Base-by-base conservation (phyloP, 1,284 basidiomycete species). In the Sphagnurus paluster region DNA sequence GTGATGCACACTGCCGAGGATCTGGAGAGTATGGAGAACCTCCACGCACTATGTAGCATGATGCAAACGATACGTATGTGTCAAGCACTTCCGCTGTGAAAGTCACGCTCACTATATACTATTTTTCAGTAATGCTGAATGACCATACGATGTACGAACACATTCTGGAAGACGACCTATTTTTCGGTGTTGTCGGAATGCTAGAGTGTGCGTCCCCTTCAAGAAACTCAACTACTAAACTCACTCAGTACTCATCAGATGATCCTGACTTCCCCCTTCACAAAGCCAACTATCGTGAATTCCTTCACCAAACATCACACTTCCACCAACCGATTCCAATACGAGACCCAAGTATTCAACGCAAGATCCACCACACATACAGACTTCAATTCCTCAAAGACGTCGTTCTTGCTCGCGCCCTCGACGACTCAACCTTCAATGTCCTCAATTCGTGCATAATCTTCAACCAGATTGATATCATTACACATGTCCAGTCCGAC, bases 391-490 rank as follows among this genome's bases (percentile, higher is more conserved):
- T 96, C 68, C 86, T 99, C 54, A 98, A 98, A 66, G 96, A 99
- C 63, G 96, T 99, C 48, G 93, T 99, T 28, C 87, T 99, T 25
- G 93, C 94, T 0, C 84, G 96, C 5, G 84, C 90, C 2, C 79
- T 98, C 36, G 96, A 99, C 61, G 96, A 99, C 65, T 90, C 93
- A 1, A 98, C 94, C 0, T 97, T 98, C 74, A 94, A 94, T 58
- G 93, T 98, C 58, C 82, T 99, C 59, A 98, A 94, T 69, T 93
- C 93, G 13, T 92, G 93, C 68, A 93, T 99, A 64, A 96, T 98
- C 64, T 99, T 96, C 79, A 97, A 98, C 70, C 96, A 99, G 68
- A 94, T 96, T 60, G 96, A 99, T 68, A 98, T 99, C 61, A 93
- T 98, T 62, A 84, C 79, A 44, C 87, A 96, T 64, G 82, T 98